Conservation (phyloP, 148 eudicot species). For the Rheum nobile region DNA sequence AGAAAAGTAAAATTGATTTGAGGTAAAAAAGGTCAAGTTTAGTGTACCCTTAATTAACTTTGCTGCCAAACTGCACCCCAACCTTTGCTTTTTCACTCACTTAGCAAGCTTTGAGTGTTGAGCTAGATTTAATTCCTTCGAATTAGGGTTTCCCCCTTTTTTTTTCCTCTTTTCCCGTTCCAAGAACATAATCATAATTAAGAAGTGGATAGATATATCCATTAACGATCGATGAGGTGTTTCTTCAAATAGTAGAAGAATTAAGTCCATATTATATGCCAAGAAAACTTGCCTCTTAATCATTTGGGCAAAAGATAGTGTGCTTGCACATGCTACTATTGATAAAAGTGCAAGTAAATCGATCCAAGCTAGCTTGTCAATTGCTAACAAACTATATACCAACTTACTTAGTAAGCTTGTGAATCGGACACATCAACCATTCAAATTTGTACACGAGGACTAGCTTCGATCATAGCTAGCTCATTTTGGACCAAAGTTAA, state of each 20-base stretch:
- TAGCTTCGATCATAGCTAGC: no score
- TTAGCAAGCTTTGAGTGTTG: background rate
- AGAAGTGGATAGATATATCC: slow-evolving; percentile 3
- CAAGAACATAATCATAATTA: background rate
- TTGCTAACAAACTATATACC: background rate
- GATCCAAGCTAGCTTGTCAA: background rate
- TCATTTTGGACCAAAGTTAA: no score
- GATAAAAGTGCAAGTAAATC: background rate
- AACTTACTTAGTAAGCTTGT: background rate
- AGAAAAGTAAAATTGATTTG: background rate
- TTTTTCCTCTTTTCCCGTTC: background rate
- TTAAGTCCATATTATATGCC: background rate
- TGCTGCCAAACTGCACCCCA: background rate
- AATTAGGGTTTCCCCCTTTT: background rate
- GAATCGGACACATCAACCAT: background rate
- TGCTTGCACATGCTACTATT: slow-evolving; percentile 2
- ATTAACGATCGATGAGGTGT: slow-evolving; percentile 3
- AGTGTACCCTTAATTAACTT: background rate
- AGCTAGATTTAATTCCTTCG: background rate
- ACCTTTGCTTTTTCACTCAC: background rate
- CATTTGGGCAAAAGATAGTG: slow-evolving; percentile 4
- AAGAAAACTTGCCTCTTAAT: background rate
- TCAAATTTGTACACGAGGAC: no score
- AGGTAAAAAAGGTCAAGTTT: background rate
- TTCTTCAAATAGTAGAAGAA: slow-evolving; percentile 2